These are phyloP conservation scores for Kazachstania martiniae DNA, from an alignment of 805 yeast genomes.

Conservation along the genomic window DNA sequence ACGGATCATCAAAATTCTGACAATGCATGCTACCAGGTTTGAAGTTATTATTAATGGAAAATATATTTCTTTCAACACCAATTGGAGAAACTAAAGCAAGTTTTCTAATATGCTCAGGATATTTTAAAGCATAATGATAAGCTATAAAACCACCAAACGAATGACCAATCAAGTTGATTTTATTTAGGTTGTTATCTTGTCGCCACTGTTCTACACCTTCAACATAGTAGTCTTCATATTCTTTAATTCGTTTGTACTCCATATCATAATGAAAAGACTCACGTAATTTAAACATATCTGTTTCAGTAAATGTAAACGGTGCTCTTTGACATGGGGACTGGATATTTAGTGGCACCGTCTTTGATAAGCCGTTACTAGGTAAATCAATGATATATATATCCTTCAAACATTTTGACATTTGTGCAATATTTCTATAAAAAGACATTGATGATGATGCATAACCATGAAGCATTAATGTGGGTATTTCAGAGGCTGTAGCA, in stretches of 20 bases:
- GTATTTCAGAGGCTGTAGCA: slow-evolving; percentile 15
- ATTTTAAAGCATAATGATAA: slow-evolving; percentile 46
- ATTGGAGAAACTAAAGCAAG: slow-evolving; percentile 62
- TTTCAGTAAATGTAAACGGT: no score
- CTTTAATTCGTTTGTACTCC: slow-evolving; percentile 3
- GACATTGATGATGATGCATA: slow-evolving; percentile 86
- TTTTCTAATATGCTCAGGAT: slow-evolving; percentile 44
- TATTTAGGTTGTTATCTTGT: slow-evolving; percentile 32
- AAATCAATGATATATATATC: slow-evolving; percentile 60
- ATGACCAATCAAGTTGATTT: slow-evolving; percentile 62
- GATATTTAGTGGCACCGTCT: neutral
- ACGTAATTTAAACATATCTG: neutral
- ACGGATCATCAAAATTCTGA: slow-evolving; percentile 31
- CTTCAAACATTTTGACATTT: slow-evolving; percentile 34
- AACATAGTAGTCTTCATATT: slow-evolving; percentile 45
- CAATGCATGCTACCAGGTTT: slow-evolving; percentile 8
- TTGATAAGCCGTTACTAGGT: slow-evolving; percentile 59
- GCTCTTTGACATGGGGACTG: neutral
- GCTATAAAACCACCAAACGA: slow-evolving; percentile 72
- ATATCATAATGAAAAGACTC: neutral
- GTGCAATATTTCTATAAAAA: slow-evolving; percentile 58
- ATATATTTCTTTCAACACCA: slow-evolving; percentile 62
- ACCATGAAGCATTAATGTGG: slow-evolving; percentile 66
- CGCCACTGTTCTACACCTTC: slow-evolving; percentile 61
- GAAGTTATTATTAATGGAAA: slow-evolving; percentile 35